Conservation (phyloP, 164 flowering plant species). For the Vitis riparia region DNA sequence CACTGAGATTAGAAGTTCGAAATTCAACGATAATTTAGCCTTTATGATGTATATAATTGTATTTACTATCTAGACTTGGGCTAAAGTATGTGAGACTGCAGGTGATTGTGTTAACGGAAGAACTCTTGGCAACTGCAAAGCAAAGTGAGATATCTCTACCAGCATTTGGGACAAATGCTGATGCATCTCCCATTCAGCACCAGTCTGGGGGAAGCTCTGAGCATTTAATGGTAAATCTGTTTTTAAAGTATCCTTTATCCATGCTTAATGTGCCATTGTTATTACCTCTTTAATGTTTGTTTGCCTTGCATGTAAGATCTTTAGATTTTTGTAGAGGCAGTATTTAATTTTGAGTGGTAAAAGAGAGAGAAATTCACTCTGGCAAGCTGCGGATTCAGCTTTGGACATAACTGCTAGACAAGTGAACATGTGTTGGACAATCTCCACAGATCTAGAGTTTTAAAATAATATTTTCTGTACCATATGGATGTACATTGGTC, state of each 20-base stretch:
- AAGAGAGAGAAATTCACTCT: no score
- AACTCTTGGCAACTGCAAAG: slow-evolving; percentile 83
- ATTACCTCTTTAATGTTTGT: no score
- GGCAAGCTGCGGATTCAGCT: no score
- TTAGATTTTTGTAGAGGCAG: no score
- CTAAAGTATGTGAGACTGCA: slow-evolving; percentile 36
- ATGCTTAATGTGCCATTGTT: no score
- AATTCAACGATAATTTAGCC: slow-evolving; percentile 22
- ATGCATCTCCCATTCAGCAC: slow-evolving; percentile 28
- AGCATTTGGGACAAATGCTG: slow-evolving; percentile 34
- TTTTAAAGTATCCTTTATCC: neutral
- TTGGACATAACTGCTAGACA: no score
- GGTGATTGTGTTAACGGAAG: slow-evolving; percentile 95
- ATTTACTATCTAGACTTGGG: slow-evolving; percentile 9
- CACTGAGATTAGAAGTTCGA: slow-evolving; percentile 65
- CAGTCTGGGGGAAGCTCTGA: slow-evolving; percentile 29
- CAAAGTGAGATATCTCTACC: slow-evolving; percentile 58
- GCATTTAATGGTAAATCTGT: slow-evolving; percentile 34
- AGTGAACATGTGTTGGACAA: no score
- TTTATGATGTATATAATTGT: slow-evolving; percentile 11
- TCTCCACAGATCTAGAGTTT: no score
- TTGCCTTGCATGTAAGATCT: no score
- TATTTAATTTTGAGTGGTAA: no score
- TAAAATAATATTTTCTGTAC: no score
- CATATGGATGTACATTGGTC: no score